phyloP scores from a whole-genome alignment of 805 yeast species.

The Kuraishia capsulata region DNA sequence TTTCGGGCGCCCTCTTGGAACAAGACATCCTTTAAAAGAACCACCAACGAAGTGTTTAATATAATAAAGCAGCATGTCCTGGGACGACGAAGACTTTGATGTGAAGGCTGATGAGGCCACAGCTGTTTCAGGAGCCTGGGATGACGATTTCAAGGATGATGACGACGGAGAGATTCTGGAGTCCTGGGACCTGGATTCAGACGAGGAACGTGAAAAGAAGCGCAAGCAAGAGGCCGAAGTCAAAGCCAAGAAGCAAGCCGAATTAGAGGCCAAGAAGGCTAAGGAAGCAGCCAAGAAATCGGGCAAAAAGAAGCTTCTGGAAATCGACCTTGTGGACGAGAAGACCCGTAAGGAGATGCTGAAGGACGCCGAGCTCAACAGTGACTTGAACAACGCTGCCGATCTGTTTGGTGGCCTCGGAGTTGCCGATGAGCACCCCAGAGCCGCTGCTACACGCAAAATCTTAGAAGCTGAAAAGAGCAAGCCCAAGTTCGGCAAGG shows the following conservation, averaged over 20 bases:
- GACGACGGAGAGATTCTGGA: conserved; percentile 75
- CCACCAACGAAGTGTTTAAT: no score
- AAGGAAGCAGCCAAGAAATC: conserved; percentile 29
- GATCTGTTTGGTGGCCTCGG: conserved; percentile 76
- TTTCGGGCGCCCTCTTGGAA: no score
- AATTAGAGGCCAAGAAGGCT: conserved; percentile 17
- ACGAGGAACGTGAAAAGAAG: conserved; percentile 43
- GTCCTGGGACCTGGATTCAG: conserved; percentile 84
- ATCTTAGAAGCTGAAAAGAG: conserved; percentile 28
- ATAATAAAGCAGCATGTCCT: background rate
- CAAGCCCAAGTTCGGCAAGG: conserved; percentile 33
- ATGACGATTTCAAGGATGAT: conserved; percentile 48
- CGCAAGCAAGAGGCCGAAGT: conserved; percentile 25
- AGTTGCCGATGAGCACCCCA: conserved; percentile 47
- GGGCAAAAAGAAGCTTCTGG: conserved; percentile 33
- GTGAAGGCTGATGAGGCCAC: conserved; percentile 29
- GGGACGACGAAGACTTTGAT: conserved; percentile 86
- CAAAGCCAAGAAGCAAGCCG: conserved; percentile 38
- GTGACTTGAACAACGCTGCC: conserved; percentile 90
- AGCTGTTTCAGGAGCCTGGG: conserved; percentile 66
- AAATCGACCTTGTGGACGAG: conserved; percentile 64
- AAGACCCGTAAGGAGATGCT: conserved; percentile 66
- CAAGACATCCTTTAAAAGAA: no score
- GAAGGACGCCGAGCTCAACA: conserved; percentile 69
- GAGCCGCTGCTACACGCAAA: conserved; percentile 40